Evolutionary conservation across 1,284 basidiomycete species (phyloP).

Genomic region (Ustilago shanxiensis): DNA sequence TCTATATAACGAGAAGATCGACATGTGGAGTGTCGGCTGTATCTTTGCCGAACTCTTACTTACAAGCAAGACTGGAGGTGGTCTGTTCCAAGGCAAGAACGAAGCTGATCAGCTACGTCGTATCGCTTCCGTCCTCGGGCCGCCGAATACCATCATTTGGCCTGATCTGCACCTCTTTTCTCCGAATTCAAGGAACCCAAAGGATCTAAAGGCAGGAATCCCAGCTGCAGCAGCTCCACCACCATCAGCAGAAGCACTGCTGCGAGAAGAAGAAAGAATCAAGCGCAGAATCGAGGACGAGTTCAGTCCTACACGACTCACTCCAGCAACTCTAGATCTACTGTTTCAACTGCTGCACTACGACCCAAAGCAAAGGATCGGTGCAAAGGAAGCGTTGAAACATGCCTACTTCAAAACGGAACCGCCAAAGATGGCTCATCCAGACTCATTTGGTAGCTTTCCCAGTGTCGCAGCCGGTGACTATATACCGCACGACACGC

Average conservation of each 20-base stretch:
- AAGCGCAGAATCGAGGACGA: conserved; percentile 76
- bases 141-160: conserved; percentile 87
- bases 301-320: conserved; percentile 74
- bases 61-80: conserved; percentile 76
- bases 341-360: conserved; percentile 86
- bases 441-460: conserved; percentile 96
- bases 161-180: conserved; percentile 84
- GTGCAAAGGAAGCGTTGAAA: conserved; percentile 86
- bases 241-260: neutral
- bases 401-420: conserved; percentile 91
- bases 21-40: conserved; percentile 91
- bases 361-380: conserved; percentile 85
- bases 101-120: conserved; percentile 86
- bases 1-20: conserved; percentile 62
- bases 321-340: conserved; percentile 81
- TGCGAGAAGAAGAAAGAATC: conserved; percentile 27
- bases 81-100: conserved; percentile 93
- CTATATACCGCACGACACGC: conserved; percentile 68
- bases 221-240: neutral
- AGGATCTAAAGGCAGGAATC: neutral
- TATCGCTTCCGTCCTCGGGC: conserved; percentile 90
- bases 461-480: conserved; percentile 97
- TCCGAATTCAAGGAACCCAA: conserved; percentile 64
- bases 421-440: conserved; percentile 93
- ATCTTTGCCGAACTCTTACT: conserved; percentile 96